phyloP scores from a whole-genome alignment of 352 stramenopile genomes.

The Lagenidium sp. region DNA sequence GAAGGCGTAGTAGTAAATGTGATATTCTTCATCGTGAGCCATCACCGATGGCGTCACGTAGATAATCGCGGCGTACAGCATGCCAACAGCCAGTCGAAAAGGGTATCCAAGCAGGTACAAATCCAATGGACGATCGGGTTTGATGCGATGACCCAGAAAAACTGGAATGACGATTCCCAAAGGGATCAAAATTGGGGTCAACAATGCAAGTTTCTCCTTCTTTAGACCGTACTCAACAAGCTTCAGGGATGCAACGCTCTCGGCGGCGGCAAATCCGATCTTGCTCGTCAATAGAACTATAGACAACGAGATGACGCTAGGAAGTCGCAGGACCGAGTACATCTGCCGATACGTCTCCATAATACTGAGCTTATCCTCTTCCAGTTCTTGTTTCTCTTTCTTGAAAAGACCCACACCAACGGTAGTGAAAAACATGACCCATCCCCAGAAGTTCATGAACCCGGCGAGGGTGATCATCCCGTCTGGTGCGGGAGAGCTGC shows the following conservation, averaged over 20 bases:
- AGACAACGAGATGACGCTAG: conserved; percentile 77
- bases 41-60: conserved; percentile 76
- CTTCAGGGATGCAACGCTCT: conserved; percentile 90
- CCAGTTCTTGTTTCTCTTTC: conserved; percentile 56
- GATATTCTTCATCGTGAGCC: conserved; percentile 55
- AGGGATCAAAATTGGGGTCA: conserved; percentile 83
- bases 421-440: conserved; percentile 90
- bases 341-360: conserved; percentile 88
- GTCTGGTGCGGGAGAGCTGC: conserved; percentile 37
- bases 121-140: conserved; percentile 56
- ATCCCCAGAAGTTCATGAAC: conserved; percentile 94
- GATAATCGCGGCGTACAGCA: conserved; percentile 79
- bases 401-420: conserved; percentile 91
- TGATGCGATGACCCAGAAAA: conserved; percentile 67
- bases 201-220: conserved; percentile 88
- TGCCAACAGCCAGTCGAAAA: conserved; percentile 69
- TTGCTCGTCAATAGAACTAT: conserved; percentile 89
- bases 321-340: conserved; percentile 77
- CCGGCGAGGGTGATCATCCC: conserved; percentile 79
- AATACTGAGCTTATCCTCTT: conserved; percentile 72
- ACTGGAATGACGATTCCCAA: conserved; percentile 85
- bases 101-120: conserved; percentile 81
- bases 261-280: conserved; percentile 87
- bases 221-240: conserved; percentile 87
- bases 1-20: conserved; percentile 74